phyloP scores from a whole-genome alignment of 352 stramenopile genomes.

The Globisporangium lucens region DNA sequence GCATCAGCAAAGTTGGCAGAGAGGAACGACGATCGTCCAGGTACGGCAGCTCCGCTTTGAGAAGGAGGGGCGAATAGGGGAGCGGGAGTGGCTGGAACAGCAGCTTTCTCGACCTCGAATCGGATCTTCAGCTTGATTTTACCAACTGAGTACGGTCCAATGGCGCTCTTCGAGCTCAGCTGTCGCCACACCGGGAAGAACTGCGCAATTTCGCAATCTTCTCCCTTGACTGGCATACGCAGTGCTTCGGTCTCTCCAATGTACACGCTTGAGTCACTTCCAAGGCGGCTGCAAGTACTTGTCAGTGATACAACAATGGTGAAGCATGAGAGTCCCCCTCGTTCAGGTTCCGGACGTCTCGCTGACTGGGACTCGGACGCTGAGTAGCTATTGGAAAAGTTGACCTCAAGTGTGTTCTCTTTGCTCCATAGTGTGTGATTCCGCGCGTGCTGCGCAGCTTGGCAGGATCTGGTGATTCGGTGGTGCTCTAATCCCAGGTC shows the following conservation, averaged over 20 bases:
- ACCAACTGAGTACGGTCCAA: conserved; percentile 17
- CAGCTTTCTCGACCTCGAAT: conserved; percentile 23
- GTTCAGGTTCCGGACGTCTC: not conserved
- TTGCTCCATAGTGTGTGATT: conserved; percentile 38
- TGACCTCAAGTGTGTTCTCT: conserved; percentile 21
- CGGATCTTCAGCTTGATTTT: conserved; percentile 36
- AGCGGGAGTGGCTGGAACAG: conserved; percentile 1
- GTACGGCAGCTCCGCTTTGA: not conserved
- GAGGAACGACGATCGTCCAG: conserved; percentile 11
- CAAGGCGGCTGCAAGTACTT: not conserved
- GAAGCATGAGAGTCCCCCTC: conserved; percentile 7
- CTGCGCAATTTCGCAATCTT: conserved; percentile 25
- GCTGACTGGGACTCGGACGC: not conserved
- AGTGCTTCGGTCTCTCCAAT: conserved; percentile 32
- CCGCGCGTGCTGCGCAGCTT: conserved; percentile 25
- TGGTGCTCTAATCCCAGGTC: not conserved
- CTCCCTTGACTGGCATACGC: conserved; percentile 16
- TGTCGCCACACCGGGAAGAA: conserved; percentile 31
- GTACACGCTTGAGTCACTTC: not conserved
- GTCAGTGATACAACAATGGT: conserved; percentile 5
- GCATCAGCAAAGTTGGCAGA: conserved; percentile 29
- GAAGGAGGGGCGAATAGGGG: not conserved
- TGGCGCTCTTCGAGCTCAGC: conserved; percentile 3
- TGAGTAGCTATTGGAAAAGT: not conserved
- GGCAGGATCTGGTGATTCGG: conserved; percentile 9